phyloP scores from a whole-genome alignment of 139 green algal species.

The Closterium sp. region DNA sequence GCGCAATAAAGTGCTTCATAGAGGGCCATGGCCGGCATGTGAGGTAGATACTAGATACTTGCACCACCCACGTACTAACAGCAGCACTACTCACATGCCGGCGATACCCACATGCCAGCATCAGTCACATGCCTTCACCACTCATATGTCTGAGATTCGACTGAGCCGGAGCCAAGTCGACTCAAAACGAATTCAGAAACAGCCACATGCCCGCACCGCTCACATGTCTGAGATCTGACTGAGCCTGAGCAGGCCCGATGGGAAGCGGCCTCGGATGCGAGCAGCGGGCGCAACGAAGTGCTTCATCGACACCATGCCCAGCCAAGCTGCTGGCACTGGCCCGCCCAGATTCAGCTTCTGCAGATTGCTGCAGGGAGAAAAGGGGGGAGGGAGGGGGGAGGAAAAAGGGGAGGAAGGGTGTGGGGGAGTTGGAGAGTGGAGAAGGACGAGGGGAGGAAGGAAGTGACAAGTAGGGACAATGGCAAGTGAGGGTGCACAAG shows the following conservation, averaged over 20 bases:
- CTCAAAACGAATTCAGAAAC: background rate
- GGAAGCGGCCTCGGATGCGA: background rate
- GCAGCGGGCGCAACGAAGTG: background rate
- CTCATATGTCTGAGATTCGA: background rate
- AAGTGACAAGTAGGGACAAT: background rate
- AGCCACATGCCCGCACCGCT: background rate
- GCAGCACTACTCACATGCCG: too few relatives aligned
- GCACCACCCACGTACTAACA: too few relatives aligned
- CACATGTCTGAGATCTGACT: background rate
- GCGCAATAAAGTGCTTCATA: too few relatives aligned
- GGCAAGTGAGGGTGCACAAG: too few relatives aligned
- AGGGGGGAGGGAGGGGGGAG: too few relatives aligned
- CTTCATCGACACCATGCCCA: background rate
- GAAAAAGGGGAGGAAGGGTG: background rate
- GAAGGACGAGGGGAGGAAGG: background rate
- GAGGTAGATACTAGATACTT: too few relatives aligned
- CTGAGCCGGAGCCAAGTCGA: background rate
- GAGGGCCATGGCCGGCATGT: too few relatives aligned
- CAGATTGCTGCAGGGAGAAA: background rate
- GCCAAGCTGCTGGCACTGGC: background rate
- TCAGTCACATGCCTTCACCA: too few relatives aligned
- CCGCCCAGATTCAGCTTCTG: background rate
- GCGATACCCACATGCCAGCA: too few relatives aligned
- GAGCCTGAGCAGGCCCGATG: background rate
- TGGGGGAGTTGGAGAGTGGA: background rate